These are phyloP conservation scores for Prunus yedoensis DNA, from an alignment of 331 rosid genomes.

Conservation along the genomic window DNA sequence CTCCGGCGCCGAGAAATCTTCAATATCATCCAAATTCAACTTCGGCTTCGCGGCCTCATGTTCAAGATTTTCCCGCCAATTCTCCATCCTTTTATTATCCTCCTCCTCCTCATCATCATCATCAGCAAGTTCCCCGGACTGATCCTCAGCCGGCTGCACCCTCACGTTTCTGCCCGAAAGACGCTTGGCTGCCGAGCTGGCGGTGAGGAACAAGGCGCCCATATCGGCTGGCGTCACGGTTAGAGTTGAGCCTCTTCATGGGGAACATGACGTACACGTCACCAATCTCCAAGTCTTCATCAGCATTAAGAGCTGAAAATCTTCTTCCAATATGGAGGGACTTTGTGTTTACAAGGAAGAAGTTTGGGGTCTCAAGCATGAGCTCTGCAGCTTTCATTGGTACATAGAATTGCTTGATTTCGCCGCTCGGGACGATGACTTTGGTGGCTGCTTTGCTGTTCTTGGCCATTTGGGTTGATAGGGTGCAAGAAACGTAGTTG, in stretches of 20 bases:
- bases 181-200: constrained; percentile 35
- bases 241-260: constrained; percentile 66
- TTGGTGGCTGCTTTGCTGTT: constrained; percentile 30
- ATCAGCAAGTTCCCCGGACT: neutral
- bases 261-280: constrained; percentile 63
- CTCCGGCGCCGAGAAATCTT: constrained; percentile 54
- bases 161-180: constrained; percentile 32
- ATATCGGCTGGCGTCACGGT: constrained; percentile 53
- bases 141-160: constrained; percentile 26
- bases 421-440: constrained; percentile 69
- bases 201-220: constrained; percentile 53
- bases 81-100: neutral
- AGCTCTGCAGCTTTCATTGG: constrained; percentile 67
- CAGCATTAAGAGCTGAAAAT: constrained; percentile 62
- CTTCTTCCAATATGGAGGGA: constrained; percentile 54
- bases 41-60: constrained; percentile 3
- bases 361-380: constrained; percentile 74
- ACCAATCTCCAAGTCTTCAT: constrained; percentile 66
- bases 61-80: neutral
- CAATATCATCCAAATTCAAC: constrained; percentile 53
- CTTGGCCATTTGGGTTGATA: constrained; percentile 42
- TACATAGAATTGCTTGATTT: constrained; percentile 34
- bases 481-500: constrained; percentile 66
- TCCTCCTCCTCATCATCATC: neutral
- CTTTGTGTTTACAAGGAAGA: constrained; percentile 56